Conservation (phyloP, 768 basidiomycete genomes). For the Mycena galopus region DNA sequence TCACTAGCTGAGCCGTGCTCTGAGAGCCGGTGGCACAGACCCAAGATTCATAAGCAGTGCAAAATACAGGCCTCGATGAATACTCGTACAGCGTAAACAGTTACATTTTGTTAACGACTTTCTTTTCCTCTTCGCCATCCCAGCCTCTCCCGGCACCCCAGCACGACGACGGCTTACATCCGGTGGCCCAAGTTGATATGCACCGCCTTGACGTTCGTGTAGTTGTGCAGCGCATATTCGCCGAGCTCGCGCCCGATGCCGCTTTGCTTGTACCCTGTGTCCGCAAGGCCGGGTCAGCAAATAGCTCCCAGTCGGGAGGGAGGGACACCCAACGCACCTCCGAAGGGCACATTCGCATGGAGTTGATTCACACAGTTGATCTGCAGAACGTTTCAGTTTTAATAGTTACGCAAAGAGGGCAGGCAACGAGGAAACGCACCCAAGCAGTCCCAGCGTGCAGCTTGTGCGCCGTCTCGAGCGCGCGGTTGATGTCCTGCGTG, state of each 20-base stretch:
- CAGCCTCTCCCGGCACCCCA: not conserved
- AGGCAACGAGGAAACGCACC: conserved; percentile 45
- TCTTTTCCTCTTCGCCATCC: not conserved
- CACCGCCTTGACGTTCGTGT: conserved; percentile 71
- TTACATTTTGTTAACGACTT: not conserved
- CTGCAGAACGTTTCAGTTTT: not conserved
- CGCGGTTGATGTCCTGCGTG: conserved; percentile 75
- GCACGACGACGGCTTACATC: not conserved
- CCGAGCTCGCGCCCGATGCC: conserved; percentile 80
- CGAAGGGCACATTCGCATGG: conserved; percentile 28
- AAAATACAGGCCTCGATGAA: too few relatives aligned
- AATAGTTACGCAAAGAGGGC: not conserved
- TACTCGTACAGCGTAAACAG: not conserved
- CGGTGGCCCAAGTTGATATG: conserved; percentile 65
- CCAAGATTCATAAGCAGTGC: too few relatives aligned
- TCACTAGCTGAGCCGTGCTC: too few relatives aligned
- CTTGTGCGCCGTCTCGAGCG: conserved; percentile 71
- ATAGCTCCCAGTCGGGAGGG: not conserved
- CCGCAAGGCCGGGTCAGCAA: not conserved
- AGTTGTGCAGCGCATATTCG: conserved; percentile 70
- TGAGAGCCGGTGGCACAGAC: too few relatives aligned
- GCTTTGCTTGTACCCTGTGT: conserved; percentile 73
- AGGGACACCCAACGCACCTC: not conserved
- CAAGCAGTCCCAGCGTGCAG: conserved; percentile 78
- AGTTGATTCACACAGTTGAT: conserved; percentile 47